Evolutionary conservation across 352 stramenopile genomes (phyloP), one percentile per base, ranked within the genome.

Genomic region (Globisporangium cylindrosporum): DNA sequence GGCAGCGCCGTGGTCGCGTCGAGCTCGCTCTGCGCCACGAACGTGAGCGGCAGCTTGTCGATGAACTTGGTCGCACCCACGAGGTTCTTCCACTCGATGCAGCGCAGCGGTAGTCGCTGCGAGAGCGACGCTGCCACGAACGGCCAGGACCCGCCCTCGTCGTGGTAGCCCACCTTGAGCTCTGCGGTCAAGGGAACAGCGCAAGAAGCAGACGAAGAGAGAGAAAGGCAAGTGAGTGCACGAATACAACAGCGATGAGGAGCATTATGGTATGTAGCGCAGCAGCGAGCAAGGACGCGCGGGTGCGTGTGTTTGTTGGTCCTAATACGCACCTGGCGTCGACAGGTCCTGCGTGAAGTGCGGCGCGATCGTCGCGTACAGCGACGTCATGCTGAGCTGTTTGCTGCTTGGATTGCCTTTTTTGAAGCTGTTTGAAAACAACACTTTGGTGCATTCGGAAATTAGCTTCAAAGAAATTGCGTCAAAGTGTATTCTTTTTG

Each of bases 61-160:
- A 75, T 64, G 65, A 62, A 62, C 54, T 69, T 67, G 22, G 68
- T 73, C 6, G 86, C 81, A 6, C 86, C 85, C 27, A 95, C 79
- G 70, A 92, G 80, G 60, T 95, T 95, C 48, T 79, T 78, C 88
- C 88, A 95, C 60, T 91, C 82, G 69, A 95, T 95, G 29, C 76
- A 76, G 36, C 88, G 88, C 62, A 93, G 71, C 20, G 87, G 87
- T 48, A 95, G 75, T 0, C 85, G 79, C 64, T 86, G 77, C 1
- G 70, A 68, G 36, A 95, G 74, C 41, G 84, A 91, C 10, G 79
- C 76, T 38, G 76, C 78, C 22, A 95, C 59, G 72, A 95, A 93
- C 67, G 90, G 84, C 87, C 87, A 95, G n/a, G 92, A 83, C 57
- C 84, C 87, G 48, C 85, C 84, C 1, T 86, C 81, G 41, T 95